Evolutionary conservation across 495 filamentous ascomycete genomes (phyloP), one percentile per base, ranked within the genome.

Genomic region (Chaetomium tenue): DNA sequence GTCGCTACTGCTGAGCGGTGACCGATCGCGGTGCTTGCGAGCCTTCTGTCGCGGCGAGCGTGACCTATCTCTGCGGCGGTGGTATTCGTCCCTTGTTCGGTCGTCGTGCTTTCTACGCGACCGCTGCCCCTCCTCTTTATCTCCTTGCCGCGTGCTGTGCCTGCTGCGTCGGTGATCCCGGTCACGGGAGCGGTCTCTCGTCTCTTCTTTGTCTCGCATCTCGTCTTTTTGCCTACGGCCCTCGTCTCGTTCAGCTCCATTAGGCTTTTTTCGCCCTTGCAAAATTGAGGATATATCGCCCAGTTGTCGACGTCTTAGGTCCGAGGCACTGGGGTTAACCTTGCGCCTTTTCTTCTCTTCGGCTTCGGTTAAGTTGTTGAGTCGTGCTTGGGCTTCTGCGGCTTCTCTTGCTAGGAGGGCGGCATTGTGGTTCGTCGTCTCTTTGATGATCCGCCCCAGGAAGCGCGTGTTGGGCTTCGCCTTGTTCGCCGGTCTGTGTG

Each of bases 391-490:
- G 11, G 80, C 74, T 78, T 80, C 87, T 71, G 65, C 85, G 46
- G 87, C 86, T 72, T 98, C 93, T 67, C 89, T 96, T 0, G 87
- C 91, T 47, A 88, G 84, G 60, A 97, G 79, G 7, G 92, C 89
- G 15, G 90, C 85, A 83, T 98, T 98, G 75, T 98, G 94, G 58
- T 68, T 90, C 64, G 94, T 90, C 1, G 91, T 93, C 62, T 95
- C 89, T 63, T 88, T 88, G 67, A 98, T 89, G 58, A 98, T 89
- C 66, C 94, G 90, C 28, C 88, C 86, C 15, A 98, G 79, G 68
- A 98, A 98, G 50, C 90, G 82, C 0, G 89, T 96, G 69, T 98
- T 98, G 16, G 93, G 91, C 69, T 92, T 96, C 3, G 91, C 91
- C 58, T 91, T 90, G 69, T 84, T 84, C 28, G 81, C 74, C 23